Evolutionary conservation across 306 rosid species (phyloP).

Genomic region (Citrullus amarus): DNA sequence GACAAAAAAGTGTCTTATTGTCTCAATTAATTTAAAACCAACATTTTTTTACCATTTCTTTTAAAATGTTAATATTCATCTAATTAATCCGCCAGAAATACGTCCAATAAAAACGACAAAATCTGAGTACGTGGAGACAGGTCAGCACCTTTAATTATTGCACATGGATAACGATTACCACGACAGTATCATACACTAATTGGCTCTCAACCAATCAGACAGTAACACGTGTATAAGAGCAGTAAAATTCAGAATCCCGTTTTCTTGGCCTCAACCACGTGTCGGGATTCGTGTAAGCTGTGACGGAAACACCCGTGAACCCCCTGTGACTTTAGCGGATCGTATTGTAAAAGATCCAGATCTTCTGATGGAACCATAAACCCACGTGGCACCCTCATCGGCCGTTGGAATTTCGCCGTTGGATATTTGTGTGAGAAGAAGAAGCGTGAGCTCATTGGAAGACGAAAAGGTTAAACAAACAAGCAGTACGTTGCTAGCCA

Average conservation of each 20-base stretch:
- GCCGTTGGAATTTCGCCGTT: conserved; percentile 9
- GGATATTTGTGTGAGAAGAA: neutral
- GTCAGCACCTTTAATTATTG: conserved; percentile 1
- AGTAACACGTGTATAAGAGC: neutral
- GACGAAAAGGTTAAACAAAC: neutral
- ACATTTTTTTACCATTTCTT: too few species aligned
- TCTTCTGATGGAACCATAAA: conserved; percentile 21
- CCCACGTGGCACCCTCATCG: conserved; percentile 34
- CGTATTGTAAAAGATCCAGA: neutral
- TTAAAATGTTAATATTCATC: too few species aligned
- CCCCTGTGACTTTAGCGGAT: neutral
- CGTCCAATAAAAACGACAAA: neutral
- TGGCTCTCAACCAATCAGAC: neutral
- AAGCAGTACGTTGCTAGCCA: conserved; percentile 17
- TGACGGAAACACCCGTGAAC: neutral
- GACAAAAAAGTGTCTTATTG: too few species aligned
- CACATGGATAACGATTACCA: neutral
- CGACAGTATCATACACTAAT: neutral
- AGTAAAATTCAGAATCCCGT: neutral
- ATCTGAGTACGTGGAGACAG: conserved; percentile 20
- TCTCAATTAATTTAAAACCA: too few species aligned
- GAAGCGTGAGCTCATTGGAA: conserved; percentile 7
- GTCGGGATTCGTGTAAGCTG: neutral
- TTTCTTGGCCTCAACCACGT: neutral
- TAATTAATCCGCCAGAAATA: neutral